A percentile compares a stretch with the other conserved stretches of the same genome.
Conservation (phyloP, 495 filamentous ascomycete species). For the Lasiosphaeris hirsuta region DNA sequence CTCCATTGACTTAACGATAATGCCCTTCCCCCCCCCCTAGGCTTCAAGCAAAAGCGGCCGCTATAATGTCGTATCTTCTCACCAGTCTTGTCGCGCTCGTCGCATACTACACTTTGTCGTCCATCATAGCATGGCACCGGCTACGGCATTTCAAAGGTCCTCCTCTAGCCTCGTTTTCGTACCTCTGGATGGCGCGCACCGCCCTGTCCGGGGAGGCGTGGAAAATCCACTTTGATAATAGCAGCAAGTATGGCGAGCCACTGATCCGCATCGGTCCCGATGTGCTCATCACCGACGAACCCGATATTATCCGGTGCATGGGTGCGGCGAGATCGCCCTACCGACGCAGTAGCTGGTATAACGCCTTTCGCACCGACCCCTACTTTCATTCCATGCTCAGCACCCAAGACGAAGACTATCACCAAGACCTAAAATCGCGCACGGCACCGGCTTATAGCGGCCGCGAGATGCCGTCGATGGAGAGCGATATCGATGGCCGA, state of each 20-base stretch:
- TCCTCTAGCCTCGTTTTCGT: constrained; percentile 50
- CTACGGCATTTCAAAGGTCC: constrained; percentile 52
- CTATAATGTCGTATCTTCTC: no score
- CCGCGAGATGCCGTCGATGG: neutral
- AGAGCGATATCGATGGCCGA: constrained; percentile 11
- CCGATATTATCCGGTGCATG: constrained; percentile 36
- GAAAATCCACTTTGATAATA: neutral
- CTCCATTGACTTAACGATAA: no score
- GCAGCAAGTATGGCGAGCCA: neutral
- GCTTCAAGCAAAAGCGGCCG: no score
- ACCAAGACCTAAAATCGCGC: neutral
- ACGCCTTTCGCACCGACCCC: constrained; percentile 8
- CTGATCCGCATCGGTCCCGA: constrained; percentile 37
- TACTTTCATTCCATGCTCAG: neutral
- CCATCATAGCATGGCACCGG: constrained; percentile 10
- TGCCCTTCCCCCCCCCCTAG: no score
- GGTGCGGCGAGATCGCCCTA: constrained; percentile 34
- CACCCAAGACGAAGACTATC: neutral
- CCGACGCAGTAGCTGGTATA: constrained; percentile 32
- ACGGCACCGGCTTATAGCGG: neutral
- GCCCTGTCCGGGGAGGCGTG: neutral
- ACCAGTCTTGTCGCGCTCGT: no score
- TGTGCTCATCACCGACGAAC: constrained; percentile 37
- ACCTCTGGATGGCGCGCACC: constrained; percentile 41
- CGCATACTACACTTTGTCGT: neutral